A percentile compares a stretch with the other conserved stretches of the same genome.
Evolutionary conservation across 1,139 yeast species (phyloP).

Genomic region (Wickerhamomyces sp.): DNA sequence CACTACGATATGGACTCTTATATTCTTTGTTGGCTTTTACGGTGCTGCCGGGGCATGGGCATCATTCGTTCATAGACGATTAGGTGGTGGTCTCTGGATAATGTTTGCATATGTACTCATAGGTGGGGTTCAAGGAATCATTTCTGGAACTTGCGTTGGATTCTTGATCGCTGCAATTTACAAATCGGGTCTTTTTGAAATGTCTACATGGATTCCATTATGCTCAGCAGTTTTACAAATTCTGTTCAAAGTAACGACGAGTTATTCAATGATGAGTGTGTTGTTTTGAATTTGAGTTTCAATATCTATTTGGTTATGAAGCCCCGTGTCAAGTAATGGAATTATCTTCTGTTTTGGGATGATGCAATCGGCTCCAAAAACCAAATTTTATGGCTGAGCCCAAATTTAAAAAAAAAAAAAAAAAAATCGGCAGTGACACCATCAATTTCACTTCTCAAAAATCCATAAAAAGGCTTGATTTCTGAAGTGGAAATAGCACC

Average conservation of each 20-base stretch:
- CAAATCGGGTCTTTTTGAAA: constrained; percentile 68
- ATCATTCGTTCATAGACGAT: constrained; percentile 41
- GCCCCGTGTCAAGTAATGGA: background rate
- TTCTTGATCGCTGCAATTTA: constrained; percentile 61
- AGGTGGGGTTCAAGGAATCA: constrained; percentile 61
- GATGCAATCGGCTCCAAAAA: no score
- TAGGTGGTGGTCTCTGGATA: constrained; percentile 37
- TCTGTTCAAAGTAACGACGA: constrained; percentile 57
- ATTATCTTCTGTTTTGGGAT: no score
- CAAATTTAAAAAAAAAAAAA: no score
- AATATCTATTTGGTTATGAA: background rate
- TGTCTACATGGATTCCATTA: constrained; percentile 94
- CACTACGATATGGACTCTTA: constrained; percentile 76
- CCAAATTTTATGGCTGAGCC: no score
- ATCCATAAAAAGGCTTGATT: no score
- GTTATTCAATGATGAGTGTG: constrained; percentile 51
- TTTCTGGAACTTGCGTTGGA: constrained; percentile 74
- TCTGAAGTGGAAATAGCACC: no score
- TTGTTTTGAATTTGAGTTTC: constrained; percentile 25
- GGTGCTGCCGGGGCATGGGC: constrained; percentile 63
- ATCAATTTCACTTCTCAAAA: no score
- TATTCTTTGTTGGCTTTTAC: constrained; percentile 61
- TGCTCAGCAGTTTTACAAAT: constrained; percentile 70
- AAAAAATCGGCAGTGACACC: no score
- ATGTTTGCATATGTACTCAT: constrained; percentile 40